Percentiles rank a stretch among this genome's conserved stretches.
phyloP scores from a whole-genome alignment of 2,329 filamentous ascomycete genomes.

The Epichloe coenophiala region DNA sequence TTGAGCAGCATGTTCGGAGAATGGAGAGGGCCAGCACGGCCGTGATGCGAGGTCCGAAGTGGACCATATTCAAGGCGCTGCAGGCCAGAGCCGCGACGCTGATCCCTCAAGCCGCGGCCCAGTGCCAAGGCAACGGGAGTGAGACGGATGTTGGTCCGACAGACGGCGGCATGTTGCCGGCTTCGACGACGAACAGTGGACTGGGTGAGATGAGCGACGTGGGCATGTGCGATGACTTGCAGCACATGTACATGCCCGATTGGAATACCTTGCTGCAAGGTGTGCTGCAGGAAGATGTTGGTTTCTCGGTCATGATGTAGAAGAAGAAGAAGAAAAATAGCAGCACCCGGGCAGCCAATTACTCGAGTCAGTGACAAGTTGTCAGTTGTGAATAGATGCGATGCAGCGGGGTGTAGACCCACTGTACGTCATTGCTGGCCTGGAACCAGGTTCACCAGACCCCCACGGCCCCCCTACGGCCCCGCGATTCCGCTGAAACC shows the following conservation, averaged over 20 bases:
- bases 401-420: no score
- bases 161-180: not conserved
- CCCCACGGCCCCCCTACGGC: not conserved
- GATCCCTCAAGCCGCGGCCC: slow-evolving; percentile 5
- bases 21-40: not conserved
- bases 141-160: not conserved
- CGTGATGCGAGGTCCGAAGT: slow-evolving; percentile 13
- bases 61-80: slow-evolving; percentile 17
- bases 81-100: slow-evolving; percentile 16
- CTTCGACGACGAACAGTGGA: not conserved
- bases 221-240: slow-evolving; percentile 1
- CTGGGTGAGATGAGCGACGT: not conserved
- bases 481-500: not conserved
- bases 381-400: no score
- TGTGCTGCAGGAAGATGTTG: slow-evolving; percentile 14
- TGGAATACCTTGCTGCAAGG: slow-evolving; percentile 18
- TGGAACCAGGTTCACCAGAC: no score
- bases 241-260: slow-evolving; percentile 12
- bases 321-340: not conserved
- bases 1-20: slow-evolving; percentile 7
- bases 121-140: not conserved
- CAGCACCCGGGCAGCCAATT: no score
- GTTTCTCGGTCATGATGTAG: slow-evolving; percentile 10
- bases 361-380: no score
- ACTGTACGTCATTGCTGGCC: not conserved